phyloP scores from a whole-genome alignment of 345 rosid genomes.

The Pistacia integerrima region DNA sequence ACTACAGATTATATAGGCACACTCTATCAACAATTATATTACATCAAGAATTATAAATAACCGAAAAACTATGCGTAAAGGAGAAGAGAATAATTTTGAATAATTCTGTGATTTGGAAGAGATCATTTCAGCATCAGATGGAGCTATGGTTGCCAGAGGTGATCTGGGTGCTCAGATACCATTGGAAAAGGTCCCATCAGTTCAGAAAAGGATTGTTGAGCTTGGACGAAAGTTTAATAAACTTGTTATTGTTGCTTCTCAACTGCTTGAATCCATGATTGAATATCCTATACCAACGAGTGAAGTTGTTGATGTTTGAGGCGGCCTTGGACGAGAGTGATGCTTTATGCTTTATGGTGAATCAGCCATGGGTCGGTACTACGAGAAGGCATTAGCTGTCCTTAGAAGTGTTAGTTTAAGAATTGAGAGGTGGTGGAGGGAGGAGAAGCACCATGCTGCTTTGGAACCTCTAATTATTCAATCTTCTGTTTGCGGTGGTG shows the following conservation, averaged over 20 bases:
- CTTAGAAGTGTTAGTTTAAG: conserved; percentile 14
- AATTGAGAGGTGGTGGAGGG: conserved; percentile 17
- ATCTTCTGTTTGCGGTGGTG: background rate
- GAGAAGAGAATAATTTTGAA: no score
- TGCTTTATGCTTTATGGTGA: conserved; percentile 32
- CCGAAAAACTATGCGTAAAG: no score
- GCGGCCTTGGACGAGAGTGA: conserved; percentile 28
- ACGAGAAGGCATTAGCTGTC: conserved; percentile 20
- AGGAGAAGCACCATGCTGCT: conserved; percentile 1
- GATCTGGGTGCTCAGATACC: conserved; percentile 29
- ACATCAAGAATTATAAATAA: no score
- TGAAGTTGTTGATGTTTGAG: conserved; percentile 31
- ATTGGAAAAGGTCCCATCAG: conserved; percentile 23
- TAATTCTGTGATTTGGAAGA: conserved; percentile 62
- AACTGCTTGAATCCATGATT: conserved; percentile 27
- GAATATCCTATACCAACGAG: conserved; percentile 33
- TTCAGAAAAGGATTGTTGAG: conserved; percentile 19
- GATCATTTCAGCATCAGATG: conserved; percentile 45
- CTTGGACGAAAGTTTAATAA: conserved; percentile 23
- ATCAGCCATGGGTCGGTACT: conserved; percentile 25
- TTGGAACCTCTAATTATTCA: background rate
- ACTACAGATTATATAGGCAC: no score
- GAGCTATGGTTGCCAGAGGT: conserved; percentile 28
- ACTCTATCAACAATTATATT: no score
- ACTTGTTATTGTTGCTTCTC: conserved; percentile 33